These are phyloP conservation scores for Jacaranda mimosifolia DNA, from an alignment of 257 asterid species.

Conservation along the genomic window DNA sequence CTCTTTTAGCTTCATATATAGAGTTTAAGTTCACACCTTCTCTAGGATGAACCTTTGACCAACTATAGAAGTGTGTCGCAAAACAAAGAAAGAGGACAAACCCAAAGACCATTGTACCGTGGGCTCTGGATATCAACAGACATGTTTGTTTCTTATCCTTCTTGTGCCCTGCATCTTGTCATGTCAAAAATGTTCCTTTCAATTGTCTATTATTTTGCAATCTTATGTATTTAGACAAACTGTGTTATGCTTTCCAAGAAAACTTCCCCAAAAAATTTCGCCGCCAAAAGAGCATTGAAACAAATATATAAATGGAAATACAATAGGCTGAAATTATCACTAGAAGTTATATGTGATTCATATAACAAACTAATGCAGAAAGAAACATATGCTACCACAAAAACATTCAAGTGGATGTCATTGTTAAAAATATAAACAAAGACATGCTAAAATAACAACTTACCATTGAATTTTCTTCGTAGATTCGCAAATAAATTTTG, in stretches of 20 bases:
- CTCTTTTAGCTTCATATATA: slow-evolving; percentile 11
- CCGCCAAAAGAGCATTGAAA: slow-evolving; percentile 19
- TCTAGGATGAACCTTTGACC: slow-evolving; percentile 2
- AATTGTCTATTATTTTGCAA: slow-evolving; percentile 11
- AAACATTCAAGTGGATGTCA: background rate
- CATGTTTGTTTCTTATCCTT: slow-evolving; percentile 31
- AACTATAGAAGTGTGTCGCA: background rate
- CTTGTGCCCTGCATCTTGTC: slow-evolving; percentile 19
- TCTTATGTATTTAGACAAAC: background rate
- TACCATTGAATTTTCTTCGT: slow-evolving; percentile 68
- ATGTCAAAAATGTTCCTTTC: background rate
- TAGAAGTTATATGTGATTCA: slow-evolving; percentile 24
- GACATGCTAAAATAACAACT: slow-evolving; percentile 29
- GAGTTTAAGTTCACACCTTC: slow-evolving; percentile 24
- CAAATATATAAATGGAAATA: background rate
- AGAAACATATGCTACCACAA: slow-evolving; percentile 9
- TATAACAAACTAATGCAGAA: slow-evolving; percentile 5
- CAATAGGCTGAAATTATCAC: background rate
- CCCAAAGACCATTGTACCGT: background rate
- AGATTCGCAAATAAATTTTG: slow-evolving; percentile 69
- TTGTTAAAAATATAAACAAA: slow-evolving; percentile 23
- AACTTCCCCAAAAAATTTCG: slow-evolving; percentile 2
- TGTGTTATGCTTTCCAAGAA: slow-evolving; percentile 16
- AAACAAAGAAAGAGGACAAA: too few species aligned
- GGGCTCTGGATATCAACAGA: slow-evolving; percentile 15